A percentile compares a stretch with the other conserved stretches of the same genome.
phyloP scores from a whole-genome alignment of 2,329 filamentous ascomycete genomes.

The Madurella mycetomatis region DNA sequence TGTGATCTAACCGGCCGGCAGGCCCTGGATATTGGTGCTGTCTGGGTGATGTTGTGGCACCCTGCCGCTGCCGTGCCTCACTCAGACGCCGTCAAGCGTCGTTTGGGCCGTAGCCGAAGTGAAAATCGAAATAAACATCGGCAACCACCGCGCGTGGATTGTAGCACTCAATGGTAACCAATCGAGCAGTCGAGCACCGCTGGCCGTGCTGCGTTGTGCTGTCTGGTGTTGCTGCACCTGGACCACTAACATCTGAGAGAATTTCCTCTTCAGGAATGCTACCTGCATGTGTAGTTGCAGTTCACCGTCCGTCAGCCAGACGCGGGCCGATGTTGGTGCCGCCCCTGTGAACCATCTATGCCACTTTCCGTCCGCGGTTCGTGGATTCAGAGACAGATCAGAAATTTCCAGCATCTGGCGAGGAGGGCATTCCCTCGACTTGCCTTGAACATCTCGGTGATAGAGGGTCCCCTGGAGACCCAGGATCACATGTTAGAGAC shows the following conservation, averaged over 20 bases:
- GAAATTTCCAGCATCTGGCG: no score
- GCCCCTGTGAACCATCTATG: neutral
- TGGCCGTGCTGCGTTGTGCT: no score
- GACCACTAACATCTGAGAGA: slow-evolving; percentile 2
- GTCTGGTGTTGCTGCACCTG: neutral
- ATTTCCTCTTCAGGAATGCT: slow-evolving; percentile 9
- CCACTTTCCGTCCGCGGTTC: neutral
- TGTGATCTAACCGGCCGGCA: slow-evolving; percentile 1
- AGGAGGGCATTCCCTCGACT: no score
- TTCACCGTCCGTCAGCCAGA: no score
- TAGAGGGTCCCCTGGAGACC: no score
- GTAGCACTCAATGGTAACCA: no score
- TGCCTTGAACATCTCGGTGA: no score
- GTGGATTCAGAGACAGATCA: neutral
- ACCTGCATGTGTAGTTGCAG: neutral
- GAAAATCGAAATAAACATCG: neutral
- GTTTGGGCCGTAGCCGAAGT: neutral
- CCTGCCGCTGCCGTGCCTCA: neutral
- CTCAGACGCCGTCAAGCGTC: neutral
- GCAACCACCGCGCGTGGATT: no score
- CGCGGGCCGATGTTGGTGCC: no score
- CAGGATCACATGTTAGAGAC: no score
- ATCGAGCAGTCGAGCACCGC: no score
- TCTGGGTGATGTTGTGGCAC: slow-evolving; percentile 2
- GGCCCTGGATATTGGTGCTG: neutral